phyloP scores from a whole-genome alignment of 192 early-diverging fungal species.

The Podila minutissima region DNA sequence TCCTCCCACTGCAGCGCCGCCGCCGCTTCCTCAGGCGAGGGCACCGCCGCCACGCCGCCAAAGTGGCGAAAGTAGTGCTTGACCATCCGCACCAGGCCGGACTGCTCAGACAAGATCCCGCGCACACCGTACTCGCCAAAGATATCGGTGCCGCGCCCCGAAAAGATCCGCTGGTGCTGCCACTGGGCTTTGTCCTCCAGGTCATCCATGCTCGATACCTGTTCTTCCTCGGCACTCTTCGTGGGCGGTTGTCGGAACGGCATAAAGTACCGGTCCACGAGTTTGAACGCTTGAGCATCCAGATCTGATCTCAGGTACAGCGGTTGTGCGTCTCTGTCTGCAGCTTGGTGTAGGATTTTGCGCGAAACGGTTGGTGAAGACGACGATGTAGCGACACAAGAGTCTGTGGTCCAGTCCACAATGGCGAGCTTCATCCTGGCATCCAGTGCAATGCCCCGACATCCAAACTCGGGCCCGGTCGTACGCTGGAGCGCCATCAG shows the following conservation, averaged over 20 bases:
- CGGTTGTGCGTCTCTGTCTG: background rate
- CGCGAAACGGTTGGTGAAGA: background rate
- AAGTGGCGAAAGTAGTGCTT: slow-evolving; percentile 14
- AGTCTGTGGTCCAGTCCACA: background rate
- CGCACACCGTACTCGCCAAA: slow-evolving; percentile 18
- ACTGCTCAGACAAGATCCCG: slow-evolving; percentile 5
- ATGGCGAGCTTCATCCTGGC: background rate
- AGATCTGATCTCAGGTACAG: background rate
- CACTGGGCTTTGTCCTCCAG: background rate
- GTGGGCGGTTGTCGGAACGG: background rate
- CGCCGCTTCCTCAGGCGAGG: background rate
- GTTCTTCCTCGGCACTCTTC: background rate
- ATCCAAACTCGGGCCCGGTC: background rate
- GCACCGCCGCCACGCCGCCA: background rate
- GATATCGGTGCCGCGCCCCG: slow-evolving; percentile 3
- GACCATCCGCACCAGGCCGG: slow-evolving; percentile 9
- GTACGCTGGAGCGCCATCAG: background rate
- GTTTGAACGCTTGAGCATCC: background rate
- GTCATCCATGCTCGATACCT: background rate
- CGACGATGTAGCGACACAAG: background rate
- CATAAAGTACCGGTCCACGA: slow-evolving; percentile 4
- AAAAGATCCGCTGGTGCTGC: slow-evolving; percentile 19
- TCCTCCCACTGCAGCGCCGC: background rate
- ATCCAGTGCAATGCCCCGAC: slow-evolving; percentile 2
- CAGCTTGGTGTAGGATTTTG: background rate